phyloP scores from a whole-genome alignment of 208 protist species.

The Angomonas deanei region DNA sequence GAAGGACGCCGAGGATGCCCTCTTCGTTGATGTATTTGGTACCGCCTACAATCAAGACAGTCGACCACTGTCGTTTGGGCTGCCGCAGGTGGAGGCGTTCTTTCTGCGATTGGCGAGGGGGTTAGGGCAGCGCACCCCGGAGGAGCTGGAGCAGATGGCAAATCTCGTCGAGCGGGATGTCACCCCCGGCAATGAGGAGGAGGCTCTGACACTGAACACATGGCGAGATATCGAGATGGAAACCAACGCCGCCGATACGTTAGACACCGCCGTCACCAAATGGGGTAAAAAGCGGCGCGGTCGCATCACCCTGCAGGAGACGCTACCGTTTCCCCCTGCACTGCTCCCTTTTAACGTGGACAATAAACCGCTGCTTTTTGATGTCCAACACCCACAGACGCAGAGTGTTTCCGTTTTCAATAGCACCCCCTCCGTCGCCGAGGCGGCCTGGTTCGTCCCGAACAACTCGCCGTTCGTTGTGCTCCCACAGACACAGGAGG shows the following conservation, averaged over 20 bases:
- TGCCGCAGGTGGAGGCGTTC: slow-evolving; percentile 58
- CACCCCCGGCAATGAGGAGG: background rate
- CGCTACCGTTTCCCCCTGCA: background rate
- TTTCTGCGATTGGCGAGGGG: slow-evolving; percentile 43
- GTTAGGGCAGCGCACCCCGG: slow-evolving; percentile 48
- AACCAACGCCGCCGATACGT: background rate
- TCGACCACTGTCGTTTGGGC: slow-evolving; percentile 57
- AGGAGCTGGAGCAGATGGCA: slow-evolving; percentile 50
- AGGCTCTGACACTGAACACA: background rate
- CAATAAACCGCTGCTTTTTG: slow-evolving; percentile 29
- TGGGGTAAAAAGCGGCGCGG: background rate
- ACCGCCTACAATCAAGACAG: slow-evolving; percentile 54
- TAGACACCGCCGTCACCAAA: background rate
- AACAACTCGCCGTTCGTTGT: slow-evolving; percentile 45
- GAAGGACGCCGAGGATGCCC: slow-evolving; percentile 29
- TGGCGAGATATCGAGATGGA: slow-evolving; percentile 4
- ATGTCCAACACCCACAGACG: slow-evolving; percentile 1
- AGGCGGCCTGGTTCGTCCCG: slow-evolving; percentile 76
- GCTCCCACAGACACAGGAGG: slow-evolving; percentile 40
- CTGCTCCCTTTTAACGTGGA: slow-evolving; percentile 34
- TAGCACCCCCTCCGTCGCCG: slow-evolving; percentile 24
- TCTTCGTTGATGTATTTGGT: slow-evolving; percentile 83
- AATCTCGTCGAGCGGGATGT: slow-evolving; percentile 9
- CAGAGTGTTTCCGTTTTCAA: slow-evolving; percentile 71
- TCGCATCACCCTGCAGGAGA: background rate